Evolutionary conservation across 2,329 filamentous ascomycete species (phyloP).

Genomic region (Cadophora sp.): DNA sequence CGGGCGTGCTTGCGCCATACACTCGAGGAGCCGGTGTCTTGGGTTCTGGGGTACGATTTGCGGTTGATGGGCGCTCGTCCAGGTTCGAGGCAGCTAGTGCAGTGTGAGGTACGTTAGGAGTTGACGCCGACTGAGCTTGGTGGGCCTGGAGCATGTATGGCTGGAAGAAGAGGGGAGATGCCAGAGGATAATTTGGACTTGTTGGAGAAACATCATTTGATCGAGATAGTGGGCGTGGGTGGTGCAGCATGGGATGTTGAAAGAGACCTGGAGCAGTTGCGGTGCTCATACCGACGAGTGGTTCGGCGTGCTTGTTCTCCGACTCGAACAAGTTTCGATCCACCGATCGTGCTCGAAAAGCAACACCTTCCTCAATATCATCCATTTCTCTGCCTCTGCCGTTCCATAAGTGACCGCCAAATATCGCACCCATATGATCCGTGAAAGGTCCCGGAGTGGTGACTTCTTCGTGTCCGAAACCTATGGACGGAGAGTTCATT

Average conservation of each 20-base stretch:
- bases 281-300: conserved; percentile 69
- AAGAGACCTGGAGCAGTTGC: conserved; percentile 64
- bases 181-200: conserved; percentile 33
- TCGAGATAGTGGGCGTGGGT: conserved; percentile 32
- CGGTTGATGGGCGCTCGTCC: conserved; percentile 55
- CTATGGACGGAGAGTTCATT: conserved; percentile 39
- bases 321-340: conserved; percentile 66
- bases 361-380: conserved; percentile 54
- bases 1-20: conserved; percentile 49
- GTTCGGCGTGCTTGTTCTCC: conserved; percentile 67
- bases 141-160: conserved; percentile 37
- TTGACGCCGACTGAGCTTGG: conserved; percentile 37
- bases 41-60: conserved; percentile 52
- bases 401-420: conserved; percentile 37
- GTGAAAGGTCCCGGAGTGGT: conserved; percentile 37
- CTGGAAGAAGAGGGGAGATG: conserved; percentile 42
- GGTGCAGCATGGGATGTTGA: conserved; percentile 30
- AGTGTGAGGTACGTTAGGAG: conserved; percentile 36
- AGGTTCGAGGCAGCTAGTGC: conserved; percentile 44
- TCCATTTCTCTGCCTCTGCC: conserved; percentile 33
- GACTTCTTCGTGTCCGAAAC: conserved; percentile 26
- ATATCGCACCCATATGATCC: conserved; percentile 39
- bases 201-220: conserved; percentile 38
- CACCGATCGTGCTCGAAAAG: conserved; percentile 64
- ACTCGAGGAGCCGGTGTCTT: conserved; percentile 46